Percentiles rank a stretch among this genome's conserved stretches.
Evolutionary conservation across 768 basidiomycete genomes (phyloP).

Genomic region (Collybiopsis luxurians): DNA sequence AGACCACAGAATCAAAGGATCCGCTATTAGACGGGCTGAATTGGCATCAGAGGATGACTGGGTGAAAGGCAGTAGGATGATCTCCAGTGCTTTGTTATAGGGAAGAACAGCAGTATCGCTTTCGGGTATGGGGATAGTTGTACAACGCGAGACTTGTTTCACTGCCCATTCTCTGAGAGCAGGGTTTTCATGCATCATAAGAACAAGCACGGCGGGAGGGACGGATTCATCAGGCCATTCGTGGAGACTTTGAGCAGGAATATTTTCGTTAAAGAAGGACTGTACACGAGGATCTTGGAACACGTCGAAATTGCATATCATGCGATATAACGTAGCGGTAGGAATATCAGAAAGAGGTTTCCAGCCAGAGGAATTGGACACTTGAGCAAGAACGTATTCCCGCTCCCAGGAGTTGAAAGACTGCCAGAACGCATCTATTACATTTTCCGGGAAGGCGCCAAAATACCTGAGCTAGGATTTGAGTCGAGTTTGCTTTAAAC

Average conservation of each 20-base stretch:
- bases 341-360: conserved; percentile 38
- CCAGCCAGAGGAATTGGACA: conserved; percentile 27
- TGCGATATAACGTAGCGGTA: conserved; percentile 56
- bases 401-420: conserved; percentile 70
- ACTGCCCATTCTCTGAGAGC: conserved; percentile 61
- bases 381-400: conserved; percentile 43
- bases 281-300: conserved; percentile 50
- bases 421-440: conserved; percentile 55
- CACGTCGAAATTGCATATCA: conserved; percentile 58
- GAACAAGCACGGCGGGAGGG: conserved; percentile 58
- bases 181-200: conserved; percentile 49
- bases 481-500: conserved; percentile 5
- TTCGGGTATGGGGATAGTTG: conserved; percentile 39
- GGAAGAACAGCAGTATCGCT: conserved; percentile 42
- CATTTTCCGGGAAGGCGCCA: conserved; percentile 53
- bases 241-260: conserved; percentile 33
- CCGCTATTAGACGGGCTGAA: conserved; percentile 30
- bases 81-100: conserved; percentile 45
- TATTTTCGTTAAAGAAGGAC: conserved; percentile 31
- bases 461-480: conserved; percentile 57
- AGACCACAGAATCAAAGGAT: conserved; percentile 52
- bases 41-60: neutral
- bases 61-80: conserved; percentile 32
- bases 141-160: conserved; percentile 37
- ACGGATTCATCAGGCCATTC: conserved; percentile 59